Conservation (phyloP, 139 green algal genomes). For the Chlorella ohadii region DNA sequence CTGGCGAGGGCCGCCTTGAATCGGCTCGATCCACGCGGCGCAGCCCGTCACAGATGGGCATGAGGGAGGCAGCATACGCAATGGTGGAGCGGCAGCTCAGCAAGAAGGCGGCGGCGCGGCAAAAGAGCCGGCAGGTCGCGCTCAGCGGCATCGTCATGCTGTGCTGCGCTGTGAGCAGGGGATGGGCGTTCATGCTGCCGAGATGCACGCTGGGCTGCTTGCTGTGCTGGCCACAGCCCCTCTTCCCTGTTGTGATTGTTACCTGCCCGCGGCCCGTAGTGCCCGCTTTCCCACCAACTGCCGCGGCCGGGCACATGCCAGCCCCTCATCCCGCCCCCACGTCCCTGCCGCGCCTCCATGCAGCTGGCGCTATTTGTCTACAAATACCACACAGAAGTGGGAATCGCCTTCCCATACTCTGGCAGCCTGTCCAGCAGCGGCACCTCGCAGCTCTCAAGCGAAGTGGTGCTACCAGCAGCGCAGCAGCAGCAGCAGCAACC, state of each 20-base stretch:
- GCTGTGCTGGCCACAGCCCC: too few relatives aligned
- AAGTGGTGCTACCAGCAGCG: too few relatives aligned
- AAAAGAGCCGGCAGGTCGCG: constrained; percentile 25
- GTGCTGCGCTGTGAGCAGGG: constrained; percentile 12
- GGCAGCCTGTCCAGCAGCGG: too few relatives aligned
- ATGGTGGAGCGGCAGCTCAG: constrained; percentile 4
- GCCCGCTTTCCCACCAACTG: too few relatives aligned
- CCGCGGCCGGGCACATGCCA: too few relatives aligned
- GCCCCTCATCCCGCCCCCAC: not conserved
- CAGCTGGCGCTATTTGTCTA: not conserved
- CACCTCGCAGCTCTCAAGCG: too few relatives aligned
- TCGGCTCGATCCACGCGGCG: not conserved
- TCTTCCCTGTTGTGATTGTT: too few relatives aligned
- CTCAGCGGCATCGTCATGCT: constrained; percentile 18
- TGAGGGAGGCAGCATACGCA: not conserved
- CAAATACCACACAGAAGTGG: not conserved
- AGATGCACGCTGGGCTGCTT: too few relatives aligned
- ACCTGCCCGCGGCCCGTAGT: too few relatives aligned
- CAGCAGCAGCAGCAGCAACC: too few relatives aligned
- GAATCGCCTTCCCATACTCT: not conserved
- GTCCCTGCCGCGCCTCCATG: not conserved
- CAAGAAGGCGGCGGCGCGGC: not conserved
- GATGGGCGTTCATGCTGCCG: too few relatives aligned
- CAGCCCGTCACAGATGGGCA: not conserved
- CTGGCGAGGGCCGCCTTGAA: not conserved